These are phyloP conservation scores for Trichophyton verrucosum DNA, from an alignment of 2,329 filamentous ascomycete genomes.

Conservation along the genomic window DNA sequence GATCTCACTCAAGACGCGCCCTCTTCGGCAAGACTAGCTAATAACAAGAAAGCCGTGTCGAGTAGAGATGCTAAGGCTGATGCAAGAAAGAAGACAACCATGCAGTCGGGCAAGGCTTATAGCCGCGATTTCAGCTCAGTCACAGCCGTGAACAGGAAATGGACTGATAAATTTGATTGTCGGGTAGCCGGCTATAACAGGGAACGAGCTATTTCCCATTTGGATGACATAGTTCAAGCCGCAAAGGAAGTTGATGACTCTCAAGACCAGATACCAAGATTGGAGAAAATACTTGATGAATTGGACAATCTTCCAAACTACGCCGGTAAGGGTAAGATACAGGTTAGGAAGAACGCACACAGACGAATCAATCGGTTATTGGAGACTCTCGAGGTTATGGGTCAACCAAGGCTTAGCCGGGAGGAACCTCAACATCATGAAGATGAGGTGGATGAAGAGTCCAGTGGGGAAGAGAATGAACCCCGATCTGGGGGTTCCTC, in stretches of 20 bases:
- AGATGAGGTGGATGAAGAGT: neutral
- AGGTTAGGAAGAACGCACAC: neutral
- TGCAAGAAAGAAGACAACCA: neutral
- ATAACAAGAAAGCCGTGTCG: neutral
- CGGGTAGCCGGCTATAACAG: neutral
- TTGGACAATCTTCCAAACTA: too few species aligned
- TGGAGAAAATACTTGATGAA: neutral
- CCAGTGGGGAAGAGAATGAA: neutral
- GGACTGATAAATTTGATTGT: neutral
- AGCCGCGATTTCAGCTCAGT: neutral
- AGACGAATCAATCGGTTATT: neutral
- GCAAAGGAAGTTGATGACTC: neutral
- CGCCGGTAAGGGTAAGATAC: too few species aligned
- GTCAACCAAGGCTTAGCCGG: neutral
- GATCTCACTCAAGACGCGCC: neutral
- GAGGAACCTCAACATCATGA: neutral
- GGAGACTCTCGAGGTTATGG: neutral
- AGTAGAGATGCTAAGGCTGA: neutral
- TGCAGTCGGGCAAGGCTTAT: too few species aligned
- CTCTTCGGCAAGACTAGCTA: neutral
- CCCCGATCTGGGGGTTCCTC: neutral
- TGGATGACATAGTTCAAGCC: neutral
- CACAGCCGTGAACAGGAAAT: neutral
- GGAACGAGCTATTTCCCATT: neutral
- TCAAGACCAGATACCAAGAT: neutral